Evolutionary conservation across 495 filamentous ascomycete species (phyloP), one percentile per base, ranked within the genome.

Genomic region (Glonium stellatum): DNA sequence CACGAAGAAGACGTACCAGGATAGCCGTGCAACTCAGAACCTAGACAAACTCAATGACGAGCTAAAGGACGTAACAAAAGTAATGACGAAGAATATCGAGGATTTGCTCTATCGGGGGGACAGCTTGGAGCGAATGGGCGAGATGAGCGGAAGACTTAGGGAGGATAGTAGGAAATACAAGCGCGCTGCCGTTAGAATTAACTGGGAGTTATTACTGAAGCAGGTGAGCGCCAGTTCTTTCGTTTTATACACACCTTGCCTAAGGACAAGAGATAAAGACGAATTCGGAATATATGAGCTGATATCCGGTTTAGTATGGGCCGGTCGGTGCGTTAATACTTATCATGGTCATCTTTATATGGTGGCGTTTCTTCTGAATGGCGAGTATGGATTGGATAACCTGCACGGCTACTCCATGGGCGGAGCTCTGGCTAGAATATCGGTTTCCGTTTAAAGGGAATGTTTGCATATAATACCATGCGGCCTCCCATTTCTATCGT

Each of bases 11-110:
- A 89, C 91, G 8, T 99, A 99, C 76, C 89, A 93, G 67, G 92
- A 97, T 71, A 85, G 84, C 55, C 88, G 95, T 58, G 93, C 95
- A 4, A 85, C 88, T 5, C 77, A 80, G 60, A 97, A 96, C 72
- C 79, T 97, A 44, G 89, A 90, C 71, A 88, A 89, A 67, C 75
- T 96, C 62, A 96, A 97, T 67, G 89, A 96, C 70, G 93, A 99
- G 78, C 81, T 99, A 46, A 85, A 90, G 67, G 93, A 97, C 80
- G 93, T 99, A 54, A 97, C 93, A 13, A 90, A 95, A 73, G 92
- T 97, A 64, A 99, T 99, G 93, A 97, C 93, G 35, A 99, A 97
- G 82, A 99, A 99, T 72, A 99, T 99, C 69, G 93, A 99, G 77
- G 93, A 99, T 72, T 74, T 99, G 70, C 73, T 99, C 58, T 99